Evolutionary conservation across 164 flowering plant genomes (phyloP).

Genomic region (Saururus chinensis): DNA sequence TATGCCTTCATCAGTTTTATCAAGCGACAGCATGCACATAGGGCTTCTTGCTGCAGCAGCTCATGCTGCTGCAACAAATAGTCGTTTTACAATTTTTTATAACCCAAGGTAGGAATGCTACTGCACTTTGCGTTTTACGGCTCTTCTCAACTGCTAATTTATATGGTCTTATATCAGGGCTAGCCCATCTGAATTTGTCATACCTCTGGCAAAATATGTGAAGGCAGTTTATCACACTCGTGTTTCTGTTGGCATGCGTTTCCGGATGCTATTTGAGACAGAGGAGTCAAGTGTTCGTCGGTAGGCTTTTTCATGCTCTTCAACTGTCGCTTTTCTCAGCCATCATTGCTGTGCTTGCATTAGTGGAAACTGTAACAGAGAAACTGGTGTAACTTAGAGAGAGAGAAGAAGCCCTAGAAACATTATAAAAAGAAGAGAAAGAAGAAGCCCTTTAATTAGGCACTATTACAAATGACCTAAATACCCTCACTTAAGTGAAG

Average conservation of each 20-base stretch:
- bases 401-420: too few species aligned
- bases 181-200: slow-evolving; percentile 86
- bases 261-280: slow-evolving; percentile 86
- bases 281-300: slow-evolving; percentile 93
- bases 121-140: background rate
- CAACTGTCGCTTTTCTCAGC: background rate
- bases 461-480: too few species aligned
- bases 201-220: slow-evolving; percentile 62
- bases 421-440: too few species aligned
- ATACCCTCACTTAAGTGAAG: too few species aligned
- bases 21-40: slow-evolving; percentile 94
- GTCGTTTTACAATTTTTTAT: slow-evolving; percentile 84
- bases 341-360: background rate
- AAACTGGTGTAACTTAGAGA: too few species aligned
- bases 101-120: slow-evolving; percentile 59
- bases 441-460: too few species aligned
- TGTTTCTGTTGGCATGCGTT: slow-evolving; percentile 96
- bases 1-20: slow-evolving; percentile 91
- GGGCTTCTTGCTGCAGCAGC: slow-evolving; percentile 98
- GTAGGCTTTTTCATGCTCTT: slow-evolving; percentile 21
- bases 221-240: slow-evolving; percentile 90
- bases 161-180: slow-evolving; percentile 42
- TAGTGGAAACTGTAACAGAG: too few species aligned
- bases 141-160: background rate
- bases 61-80: slow-evolving; percentile 89